Base-by-base conservation (phyloP, 495 filamentous ascomycete genomes). In the Talaromyces proteolyticus region DNA sequence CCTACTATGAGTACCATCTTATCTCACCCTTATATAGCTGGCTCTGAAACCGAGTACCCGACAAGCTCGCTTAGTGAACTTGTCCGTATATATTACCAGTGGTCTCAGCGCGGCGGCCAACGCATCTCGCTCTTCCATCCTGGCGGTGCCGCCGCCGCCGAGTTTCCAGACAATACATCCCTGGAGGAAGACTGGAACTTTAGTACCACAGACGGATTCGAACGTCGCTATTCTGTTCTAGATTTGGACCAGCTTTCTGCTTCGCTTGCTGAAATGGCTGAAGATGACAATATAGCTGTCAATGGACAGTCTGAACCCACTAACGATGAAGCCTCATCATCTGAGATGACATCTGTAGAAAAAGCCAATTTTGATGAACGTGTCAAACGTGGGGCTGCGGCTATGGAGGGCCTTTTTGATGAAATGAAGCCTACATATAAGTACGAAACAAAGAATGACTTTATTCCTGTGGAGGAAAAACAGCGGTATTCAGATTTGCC, bases 121-220 rank as follows among this genome's bases (percentile, higher is more conserved):
- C 78, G 94, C 49, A 79, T 78, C 40, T 97, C 92, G 6, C 73
- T 98, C 7, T 95, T 95, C 54, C 78, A 82, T 20, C 76, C 79
- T 1, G 81, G 81, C 34, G 89, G 91, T 47, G 89, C 89, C 19
- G 81, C 82, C 25, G 83, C 82, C 21, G 78, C 81, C 19, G 72
- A 78, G 39, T 58, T 73, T 29, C 64, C 72, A 43, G 57, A 60
- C 57, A 41, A 58, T 59, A 55, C 66, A 7, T 23, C 20, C 4
- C 47, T 62, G 1, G 64, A 66, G 2, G 86, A 91, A 51, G 87
- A 92, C 55, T 96, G 93, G 89, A 95, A 92, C 57, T 96, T 96
- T 58, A 91, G 87, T 59, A 90, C 87, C 0, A 93, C 89, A 0
- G 84, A 88, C 49, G 86, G 82, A 8, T 95, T 95, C 61, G 86